Conservation (phyloP, 345 rosid species). For the Rhizophora mangle region DNA sequence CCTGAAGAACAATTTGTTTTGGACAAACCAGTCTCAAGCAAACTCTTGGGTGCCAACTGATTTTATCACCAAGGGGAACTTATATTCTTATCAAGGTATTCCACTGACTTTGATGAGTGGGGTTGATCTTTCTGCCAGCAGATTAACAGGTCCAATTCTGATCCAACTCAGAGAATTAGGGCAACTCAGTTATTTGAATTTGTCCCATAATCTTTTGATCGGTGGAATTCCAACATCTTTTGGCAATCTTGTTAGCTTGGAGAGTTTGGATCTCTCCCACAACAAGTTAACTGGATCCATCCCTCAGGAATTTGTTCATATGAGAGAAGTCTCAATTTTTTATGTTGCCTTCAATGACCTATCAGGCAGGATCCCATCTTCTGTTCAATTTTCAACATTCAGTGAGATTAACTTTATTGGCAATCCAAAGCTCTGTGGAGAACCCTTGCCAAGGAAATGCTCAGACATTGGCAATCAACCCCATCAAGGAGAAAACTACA, state of each 20-base stretch:
- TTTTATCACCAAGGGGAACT: conserved; percentile 23
- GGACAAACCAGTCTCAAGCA: conserved; percentile 15
- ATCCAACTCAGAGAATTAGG: conserved; percentile 7
- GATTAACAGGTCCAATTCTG: conserved; percentile 12
- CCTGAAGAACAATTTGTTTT: not conserved
- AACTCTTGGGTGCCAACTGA: conserved; percentile 20
- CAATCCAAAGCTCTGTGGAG: conserved; percentile 19
- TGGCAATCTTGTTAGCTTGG: conserved; percentile 10
- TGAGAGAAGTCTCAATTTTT: conserved; percentile 3
- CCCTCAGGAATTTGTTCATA: conserved; percentile 6
- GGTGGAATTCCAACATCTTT: conserved; percentile 21
- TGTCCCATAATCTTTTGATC: conserved; percentile 18
- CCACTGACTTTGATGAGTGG: conserved; percentile 24
- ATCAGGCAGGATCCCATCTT: conserved; percentile 20
- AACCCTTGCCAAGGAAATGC: conserved; percentile 11
- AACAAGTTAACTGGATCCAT: conserved; percentile 21
- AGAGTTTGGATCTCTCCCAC: conserved; percentile 28
- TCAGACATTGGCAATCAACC: not conserved
- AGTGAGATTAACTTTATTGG: conserved; percentile 4
- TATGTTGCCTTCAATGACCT: conserved; percentile 21
- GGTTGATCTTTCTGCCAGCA: conserved; percentile 19
- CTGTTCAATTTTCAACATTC: conserved; percentile 20
- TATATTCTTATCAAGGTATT: conserved; percentile 13
- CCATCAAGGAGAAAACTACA: not conserved
- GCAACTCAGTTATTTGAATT: conserved; percentile 19